Base-by-base conservation (phyloP, 495 filamentous ascomycete genomes). In the Talaromyces liani region DNA sequence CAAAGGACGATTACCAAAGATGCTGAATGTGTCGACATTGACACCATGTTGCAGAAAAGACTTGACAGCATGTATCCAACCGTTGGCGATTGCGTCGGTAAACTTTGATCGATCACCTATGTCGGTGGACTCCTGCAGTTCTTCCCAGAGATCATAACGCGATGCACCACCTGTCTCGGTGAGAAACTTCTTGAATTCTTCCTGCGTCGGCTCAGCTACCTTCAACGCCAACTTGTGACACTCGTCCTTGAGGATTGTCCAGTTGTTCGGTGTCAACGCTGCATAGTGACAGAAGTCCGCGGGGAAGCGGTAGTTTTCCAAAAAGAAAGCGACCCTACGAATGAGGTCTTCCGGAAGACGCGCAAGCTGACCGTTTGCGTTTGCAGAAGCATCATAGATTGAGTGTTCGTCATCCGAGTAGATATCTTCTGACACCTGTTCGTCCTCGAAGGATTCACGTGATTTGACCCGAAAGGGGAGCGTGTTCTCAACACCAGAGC, bases 241-340 rank as follows among this genome's bases (percentile, higher is more conserved):
- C 24, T 45, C 31, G 2, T 29, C 20, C 31, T 24, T 25, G 16
- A 60, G 39, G n/a, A 60, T 25, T 16, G 12, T 9, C 58, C 58
- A 60, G 36, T 41, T 60, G 1, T 22, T 14, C 3, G 18, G 14
- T 16, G 58, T 45, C 18, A 47, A 33, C 9, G 58, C 58, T 18
- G 58, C 58, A 47, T 10, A 60, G 31, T 47, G 58, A 31, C 58
- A 60, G 31, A 60, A n/a, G 18, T 60, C 58, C 2, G 31, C 27
- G 18, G 56, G 53, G 16, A 3, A 54, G 18, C 7, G 4, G 49
- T 14, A 20, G 27, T 56, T 24, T 56, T 25, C 20, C 27, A 29
- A n/a, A 22, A 56, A 22, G 24, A 36, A 58, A 22, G 27, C 56
- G 56, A 58, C n/a, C 27, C n/a, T 14, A n/a, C 16, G 31, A 20